phyloP scores from a whole-genome alignment of 192 early-diverging fungal genomes.

The Coemansia sp. region DNA sequence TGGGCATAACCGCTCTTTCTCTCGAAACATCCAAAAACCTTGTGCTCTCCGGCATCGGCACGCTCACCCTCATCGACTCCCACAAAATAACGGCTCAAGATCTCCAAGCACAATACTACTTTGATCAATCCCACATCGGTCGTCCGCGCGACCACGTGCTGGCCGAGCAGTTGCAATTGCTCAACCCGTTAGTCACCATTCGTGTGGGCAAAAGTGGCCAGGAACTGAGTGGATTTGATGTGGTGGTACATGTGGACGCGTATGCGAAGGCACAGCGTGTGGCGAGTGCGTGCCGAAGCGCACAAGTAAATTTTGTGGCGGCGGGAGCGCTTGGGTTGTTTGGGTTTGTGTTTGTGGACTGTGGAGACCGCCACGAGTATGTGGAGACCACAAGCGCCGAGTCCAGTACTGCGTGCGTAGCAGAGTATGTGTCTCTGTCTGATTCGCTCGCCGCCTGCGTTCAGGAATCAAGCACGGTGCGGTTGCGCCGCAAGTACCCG shows the following conservation, averaged over 20 bases:
- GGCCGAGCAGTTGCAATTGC: constrained; percentile 57
- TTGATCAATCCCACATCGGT: constrained; percentile 7
- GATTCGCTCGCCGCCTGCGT: constrained; percentile 11
- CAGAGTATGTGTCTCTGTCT: constrained; percentile 16
- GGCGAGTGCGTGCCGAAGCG: constrained; percentile 11
- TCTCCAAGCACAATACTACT: constrained; percentile 27
- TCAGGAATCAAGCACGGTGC: background rate
- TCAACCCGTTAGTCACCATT: constrained; percentile 84
- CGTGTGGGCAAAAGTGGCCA: constrained; percentile 51
- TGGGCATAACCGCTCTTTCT: constrained; percentile 67
- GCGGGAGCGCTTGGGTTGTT: constrained; percentile 68
- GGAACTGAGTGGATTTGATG: constrained; percentile 54
- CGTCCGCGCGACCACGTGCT: constrained; percentile 45
- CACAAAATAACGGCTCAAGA: constrained; percentile 55
- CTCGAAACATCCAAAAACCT: constrained; percentile 93
- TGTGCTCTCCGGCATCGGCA: constrained; percentile 82
- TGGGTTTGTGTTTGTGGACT: constrained; percentile 87
- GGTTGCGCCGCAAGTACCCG: constrained; percentile 31
- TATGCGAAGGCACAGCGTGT: constrained; percentile 8
- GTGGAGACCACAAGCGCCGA: constrained; percentile 1
- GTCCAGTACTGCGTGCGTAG: background rate
- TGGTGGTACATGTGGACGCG: constrained; percentile 61
- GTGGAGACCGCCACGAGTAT: constrained; percentile 35
- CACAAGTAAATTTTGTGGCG: constrained; percentile 52
- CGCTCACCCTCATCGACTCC: constrained; percentile 68